phyloP scores from a whole-genome alignment of 2,329 filamentous ascomycete species.

The Leptographium flavum region DNA sequence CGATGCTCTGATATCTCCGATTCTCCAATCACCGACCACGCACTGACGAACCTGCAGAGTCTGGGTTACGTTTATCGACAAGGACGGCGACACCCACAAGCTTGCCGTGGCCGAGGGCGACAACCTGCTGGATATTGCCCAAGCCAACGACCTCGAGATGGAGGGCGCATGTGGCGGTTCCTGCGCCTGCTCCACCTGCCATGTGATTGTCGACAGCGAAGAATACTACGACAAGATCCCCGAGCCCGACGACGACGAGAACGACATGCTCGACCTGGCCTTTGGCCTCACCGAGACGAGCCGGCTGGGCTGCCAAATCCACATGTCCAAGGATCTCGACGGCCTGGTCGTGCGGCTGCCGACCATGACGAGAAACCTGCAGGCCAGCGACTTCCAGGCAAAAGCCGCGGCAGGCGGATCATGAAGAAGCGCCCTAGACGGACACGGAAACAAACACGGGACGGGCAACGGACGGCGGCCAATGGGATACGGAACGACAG shows the following conservation, averaged over 20 bases:
- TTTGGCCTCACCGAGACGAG: constrained; percentile 81
- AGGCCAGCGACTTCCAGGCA: constrained; percentile 74
- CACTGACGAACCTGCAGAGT: constrained; percentile 38
- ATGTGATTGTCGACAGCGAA: constrained; percentile 68
- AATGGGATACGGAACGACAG: not conserved
- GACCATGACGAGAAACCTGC: constrained; percentile 88
- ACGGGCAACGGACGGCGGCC: not conserved
- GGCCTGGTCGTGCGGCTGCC: constrained; percentile 76
- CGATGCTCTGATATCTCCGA: no score
- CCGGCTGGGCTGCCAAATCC: constrained; percentile 75
- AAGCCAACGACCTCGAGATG: constrained; percentile 93
- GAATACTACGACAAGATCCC: constrained; percentile 64
- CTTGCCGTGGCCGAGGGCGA: constrained; percentile 75
- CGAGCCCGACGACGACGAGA: constrained; percentile 67
- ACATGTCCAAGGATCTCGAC: constrained; percentile 82
- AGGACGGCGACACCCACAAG: constrained; percentile 63
- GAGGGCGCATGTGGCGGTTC: constrained; percentile 93
- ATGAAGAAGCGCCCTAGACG: not conserved
- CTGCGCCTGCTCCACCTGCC: constrained; percentile 86
- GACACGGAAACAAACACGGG: not conserved
- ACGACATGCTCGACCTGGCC: constrained; percentile 82
- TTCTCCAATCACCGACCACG: not conserved
- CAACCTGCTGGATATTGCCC: constrained; percentile 89
- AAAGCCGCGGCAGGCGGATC: constrained; percentile 3
- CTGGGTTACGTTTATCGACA: constrained; percentile 85